Evolutionary conservation across 768 basidiomycete species (phyloP), one percentile per base, ranked within the genome.

Genomic region (Boletus insuetus): DNA sequence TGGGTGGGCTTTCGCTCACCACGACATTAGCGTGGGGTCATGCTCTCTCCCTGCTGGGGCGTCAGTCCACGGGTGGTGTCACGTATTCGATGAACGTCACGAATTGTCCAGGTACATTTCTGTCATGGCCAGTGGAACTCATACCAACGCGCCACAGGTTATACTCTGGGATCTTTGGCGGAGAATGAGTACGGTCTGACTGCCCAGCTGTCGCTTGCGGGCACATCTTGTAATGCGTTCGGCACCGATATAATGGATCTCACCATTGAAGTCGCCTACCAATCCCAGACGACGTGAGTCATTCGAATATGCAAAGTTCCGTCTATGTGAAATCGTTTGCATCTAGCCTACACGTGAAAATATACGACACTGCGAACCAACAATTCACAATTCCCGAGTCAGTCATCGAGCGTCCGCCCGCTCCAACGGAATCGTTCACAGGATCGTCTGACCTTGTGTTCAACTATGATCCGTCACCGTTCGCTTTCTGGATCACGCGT

Each of bases 401-500:
- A 67, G 71, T 79, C 49, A 71, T 86, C 32, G 62, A 74, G 19
- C 75, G 76, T 2, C 79, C 82, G 17, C 22, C 66, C 3, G 58
- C 69, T 4, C 71, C 79, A 6, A 67, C 64, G 0, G 58, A 61
- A 13, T 72, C 73, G 1, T 73, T 74, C 48, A 70, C 65, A 38
- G 53, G 70, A 13, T 72, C 67, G 0, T 85, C 85, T 0, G 88
- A 91, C 61, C 75, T 91, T 11, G 72, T 83, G 6, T 91, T 91
- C 74, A 84, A 89, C 64, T 82, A 83, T 55, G 75, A 84, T 2
- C 8, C 77, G 1, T 73, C 75, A 0, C 89, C 90, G 0, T 91
- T 91, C 64, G 82, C 84, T 3, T 91, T 91, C 66, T 91, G 88
- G 88, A 83, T 91, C 58, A 87, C 86, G 2, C 82, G 88, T 41